Base-by-base conservation (phyloP, 139 green algal genomes). In the Auxenochlorella pyrenoidosa region DNA sequence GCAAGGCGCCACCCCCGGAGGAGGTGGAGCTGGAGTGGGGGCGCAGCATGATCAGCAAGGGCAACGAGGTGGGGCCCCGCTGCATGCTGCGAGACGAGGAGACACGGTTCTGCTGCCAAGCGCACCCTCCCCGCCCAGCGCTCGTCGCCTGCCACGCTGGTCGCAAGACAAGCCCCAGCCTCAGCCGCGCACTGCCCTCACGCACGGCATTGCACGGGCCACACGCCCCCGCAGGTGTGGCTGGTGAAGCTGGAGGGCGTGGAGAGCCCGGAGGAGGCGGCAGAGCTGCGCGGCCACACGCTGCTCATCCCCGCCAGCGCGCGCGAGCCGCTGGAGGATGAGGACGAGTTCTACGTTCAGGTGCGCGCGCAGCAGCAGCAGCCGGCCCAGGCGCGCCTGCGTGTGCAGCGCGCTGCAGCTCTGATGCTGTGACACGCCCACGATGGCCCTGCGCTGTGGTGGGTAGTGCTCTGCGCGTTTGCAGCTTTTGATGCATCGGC, bases 321-420 rank as follows among this genome's bases (percentile, higher is more conserved):
- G 19, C 63, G 91, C 19, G 59, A 66, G 41, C 32, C 75, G 12
- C 68, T 94, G 71, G 88, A 91, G 32, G 88, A 92, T 28, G 90
- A 94, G 36, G 91, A 94, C 75, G 91, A 94, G 43, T 94, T 94
- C n/a, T 93, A 94, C 28, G 86, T 91, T 24, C 88, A 90, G 87
- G 90, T 90, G 85, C 15, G 40, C 30, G 5, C 28, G 38, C n/a
- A n/a, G n/a, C n/a, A n/a, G n/a, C n/a, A n/a, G n/a, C n/a, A n/a
- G n/a, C n/a, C n/a, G n/a, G n/a, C n/a, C n/a, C n/a, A n/a, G n/a
- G n/a, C n/a, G n/a, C n/a, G n/a, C n/a, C n/a, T n/a, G n/a, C n/a
- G n/a, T n/a, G n/a, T n/a, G n/a, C n/a, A n/a, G n/a, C n/a, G n/a
- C n/a, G n/a, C n/a, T n/a, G n/a, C n/a, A n/a, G n/a, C n/a, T n/a